A percentile compares a stretch with the other conserved stretches of the same genome.
Conservation (phyloP, 2,329 filamentous ascomycete genomes). For the Ophiostoma populinum region DNA sequence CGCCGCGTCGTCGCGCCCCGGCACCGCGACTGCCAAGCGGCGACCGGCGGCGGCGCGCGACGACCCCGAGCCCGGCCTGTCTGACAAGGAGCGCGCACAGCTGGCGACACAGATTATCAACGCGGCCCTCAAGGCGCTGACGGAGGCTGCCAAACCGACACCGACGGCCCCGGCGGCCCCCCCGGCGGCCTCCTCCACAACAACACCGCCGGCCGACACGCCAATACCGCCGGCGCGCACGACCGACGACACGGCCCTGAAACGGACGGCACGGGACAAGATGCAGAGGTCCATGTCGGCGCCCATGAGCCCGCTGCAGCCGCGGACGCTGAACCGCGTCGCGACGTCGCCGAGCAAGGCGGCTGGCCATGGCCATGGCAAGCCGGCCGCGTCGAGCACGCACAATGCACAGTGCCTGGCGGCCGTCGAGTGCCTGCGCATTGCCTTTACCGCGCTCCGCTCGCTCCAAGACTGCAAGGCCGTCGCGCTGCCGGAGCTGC, state of each 20-base stretch:
- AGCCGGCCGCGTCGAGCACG: slow-evolving; percentile 7
- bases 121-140: slow-evolving; percentile 47
- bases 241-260: slow-evolving; percentile 12
- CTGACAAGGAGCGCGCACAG: slow-evolving; percentile 42
- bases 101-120: slow-evolving; percentile 63
- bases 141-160: slow-evolving; percentile 42
- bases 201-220: not conserved
- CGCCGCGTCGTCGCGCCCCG: slow-evolving; percentile 9
- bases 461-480: slow-evolving; percentile 35
- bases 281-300: slow-evolving; percentile 37
- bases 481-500: slow-evolving; percentile 40
- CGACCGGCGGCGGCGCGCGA: slow-evolving; percentile 5
- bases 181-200: slow-evolving; percentile 13
- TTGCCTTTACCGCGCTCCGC: slow-evolving; percentile 49
- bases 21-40: slow-evolving; percentile 15
- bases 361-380: slow-evolving; percentile 1
- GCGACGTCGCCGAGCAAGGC: slow-evolving; percentile 31
- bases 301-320: slow-evolving; percentile 44
- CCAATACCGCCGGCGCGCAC: not conserved
- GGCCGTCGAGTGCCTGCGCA: slow-evolving; percentile 50
- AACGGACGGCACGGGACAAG: slow-evolving; percentile 20
- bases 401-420: slow-evolving; percentile 27
- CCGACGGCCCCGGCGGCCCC: slow-evolving; percentile 17
- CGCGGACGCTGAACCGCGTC: slow-evolving; percentile 42
- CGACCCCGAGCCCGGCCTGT: slow-evolving; percentile 17